Conservation (phyloP, 2,329 filamentous ascomycete species). For the Ampelomyces quisqualis region DNA sequence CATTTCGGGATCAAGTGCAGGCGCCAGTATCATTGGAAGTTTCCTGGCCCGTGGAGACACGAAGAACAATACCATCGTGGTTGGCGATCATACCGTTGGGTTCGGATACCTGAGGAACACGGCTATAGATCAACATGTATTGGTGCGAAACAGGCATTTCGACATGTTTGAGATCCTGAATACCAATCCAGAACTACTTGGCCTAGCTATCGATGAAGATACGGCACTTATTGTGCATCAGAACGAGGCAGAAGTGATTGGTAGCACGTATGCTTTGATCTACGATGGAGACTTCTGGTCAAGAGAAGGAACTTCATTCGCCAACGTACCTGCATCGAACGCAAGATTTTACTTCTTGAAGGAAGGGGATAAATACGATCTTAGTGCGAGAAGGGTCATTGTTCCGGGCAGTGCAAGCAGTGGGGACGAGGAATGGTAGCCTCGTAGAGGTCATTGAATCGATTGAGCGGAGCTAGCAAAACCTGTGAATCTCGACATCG, state of each 20-base stretch:
- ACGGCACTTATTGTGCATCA: conserved; percentile 25
- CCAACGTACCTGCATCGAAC: conserved; percentile 13
- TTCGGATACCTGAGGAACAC: conserved; percentile 32
- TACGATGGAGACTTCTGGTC: conserved; percentile 32
- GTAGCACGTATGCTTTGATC: conserved; percentile 27
- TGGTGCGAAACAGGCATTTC: conserved; percentile 29
- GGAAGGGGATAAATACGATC: conserved; percentile 23
- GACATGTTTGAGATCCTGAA: conserved; percentile 28
- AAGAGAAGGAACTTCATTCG: conserved; percentile 23
- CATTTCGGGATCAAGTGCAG: conserved; percentile 25
- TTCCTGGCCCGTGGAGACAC: conserved; percentile 29
- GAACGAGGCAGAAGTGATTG: conserved; percentile 27
- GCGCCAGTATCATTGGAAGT: conserved; percentile 25
- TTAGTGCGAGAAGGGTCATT: conserved; percentile 19
- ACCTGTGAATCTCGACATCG: background rate
- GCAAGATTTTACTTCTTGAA: conserved; percentile 27
- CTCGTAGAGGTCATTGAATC: background rate
- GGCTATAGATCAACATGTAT: conserved; percentile 29
- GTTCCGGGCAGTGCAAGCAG: background rate
- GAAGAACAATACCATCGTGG: conserved; percentile 22
- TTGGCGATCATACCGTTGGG: conserved; percentile 25
- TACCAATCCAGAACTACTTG: conserved; percentile 21
- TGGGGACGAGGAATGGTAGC: background rate
- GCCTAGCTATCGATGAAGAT: conserved; percentile 29
- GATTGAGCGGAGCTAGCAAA: background rate